phyloP scores from a whole-genome alignment of 305 asterid genomes.

The Rubia balearica region DNA sequence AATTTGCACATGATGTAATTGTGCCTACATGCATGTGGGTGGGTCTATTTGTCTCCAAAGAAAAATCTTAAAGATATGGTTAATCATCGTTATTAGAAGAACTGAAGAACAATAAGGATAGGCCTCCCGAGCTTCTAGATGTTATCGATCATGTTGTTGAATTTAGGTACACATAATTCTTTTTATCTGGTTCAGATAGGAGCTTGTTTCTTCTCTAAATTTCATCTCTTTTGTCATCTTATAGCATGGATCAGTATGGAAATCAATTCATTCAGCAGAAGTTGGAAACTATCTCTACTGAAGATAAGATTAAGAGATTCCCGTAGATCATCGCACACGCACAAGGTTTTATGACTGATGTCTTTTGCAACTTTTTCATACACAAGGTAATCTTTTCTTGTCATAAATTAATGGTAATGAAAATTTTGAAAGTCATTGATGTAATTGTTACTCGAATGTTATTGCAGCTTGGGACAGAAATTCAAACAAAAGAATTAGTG shows the following conservation, averaged over 20 bases:
- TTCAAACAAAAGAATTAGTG: slow-evolving; percentile 68
- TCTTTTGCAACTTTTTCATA: slow-evolving; percentile 81
- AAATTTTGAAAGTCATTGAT: slow-evolving; percentile 4
- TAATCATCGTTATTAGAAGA: slow-evolving; percentile 33
- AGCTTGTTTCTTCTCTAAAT: slow-evolving; percentile 11
- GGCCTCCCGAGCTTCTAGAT: slow-evolving; percentile 56
- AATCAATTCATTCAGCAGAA: no score
- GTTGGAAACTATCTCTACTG: slow-evolving; percentile 31
- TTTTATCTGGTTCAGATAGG: slow-evolving; percentile 11
- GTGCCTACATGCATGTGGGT: no score
- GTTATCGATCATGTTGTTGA: slow-evolving; percentile 33
- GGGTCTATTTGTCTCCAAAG: no score
- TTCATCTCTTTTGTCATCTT: neutral
- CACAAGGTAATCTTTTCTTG: slow-evolving; percentile 50
- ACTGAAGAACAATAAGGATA: slow-evolving; percentile 55
- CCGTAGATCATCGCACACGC: slow-evolving; percentile 60
- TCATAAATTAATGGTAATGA: slow-evolving; percentile 4
- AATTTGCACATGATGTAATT: no score
- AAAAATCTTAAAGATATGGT: no score
- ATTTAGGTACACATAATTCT: slow-evolving; percentile 34
- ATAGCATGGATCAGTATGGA: no score
- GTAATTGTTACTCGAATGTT: slow-evolving; percentile 14
- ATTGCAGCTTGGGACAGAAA: slow-evolving; percentile 61
- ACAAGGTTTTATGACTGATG: slow-evolving; percentile 64
- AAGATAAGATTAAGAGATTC: slow-evolving; percentile 67